These are phyloP conservation scores for Trichosporon coremiiforme DNA, from an alignment of 1,284 basidiomycete genomes.

Conservation along the genomic window DNA sequence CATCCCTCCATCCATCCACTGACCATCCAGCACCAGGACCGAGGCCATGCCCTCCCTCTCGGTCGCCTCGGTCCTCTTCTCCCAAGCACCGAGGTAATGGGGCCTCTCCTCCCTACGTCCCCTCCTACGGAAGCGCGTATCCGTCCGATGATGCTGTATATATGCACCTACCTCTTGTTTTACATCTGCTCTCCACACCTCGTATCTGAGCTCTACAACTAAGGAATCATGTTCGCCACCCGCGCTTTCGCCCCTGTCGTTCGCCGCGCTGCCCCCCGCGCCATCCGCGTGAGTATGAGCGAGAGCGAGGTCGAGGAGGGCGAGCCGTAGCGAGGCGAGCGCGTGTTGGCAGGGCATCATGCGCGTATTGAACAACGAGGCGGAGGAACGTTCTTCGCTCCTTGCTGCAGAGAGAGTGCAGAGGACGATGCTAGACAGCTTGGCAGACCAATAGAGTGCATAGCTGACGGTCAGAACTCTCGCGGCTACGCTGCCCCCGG, in stretches of 20 bases:
- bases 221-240: slow-evolving; percentile 8
- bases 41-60: slow-evolving; percentile 7
- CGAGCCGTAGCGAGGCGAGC: too few species aligned
- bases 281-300: slow-evolving; percentile 9
- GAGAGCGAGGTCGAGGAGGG: too few species aligned
- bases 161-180: slow-evolving; percentile 9
- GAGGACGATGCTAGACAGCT: too few species aligned
- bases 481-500: slow-evolving; percentile 10
- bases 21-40: neutral
- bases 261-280: neutral
- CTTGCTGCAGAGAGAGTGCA: too few species aligned
- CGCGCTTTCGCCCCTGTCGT: slow-evolving; percentile 4
- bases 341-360: too few species aligned
- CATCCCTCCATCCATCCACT: neutral
- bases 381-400: too few species aligned
- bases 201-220: too few species aligned
- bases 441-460: too few species aligned
- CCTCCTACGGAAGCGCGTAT: neutral
- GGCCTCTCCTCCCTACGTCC: neutral
- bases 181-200: neutral
- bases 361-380: too few species aligned
- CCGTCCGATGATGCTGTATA: neutral
- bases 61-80: neutral
- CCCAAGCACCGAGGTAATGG: neutral
- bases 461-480: neutral